phyloP scores from a whole-genome alignment of 2,329 filamentous ascomycete species.

The Xylariomycetidae sp. region DNA sequence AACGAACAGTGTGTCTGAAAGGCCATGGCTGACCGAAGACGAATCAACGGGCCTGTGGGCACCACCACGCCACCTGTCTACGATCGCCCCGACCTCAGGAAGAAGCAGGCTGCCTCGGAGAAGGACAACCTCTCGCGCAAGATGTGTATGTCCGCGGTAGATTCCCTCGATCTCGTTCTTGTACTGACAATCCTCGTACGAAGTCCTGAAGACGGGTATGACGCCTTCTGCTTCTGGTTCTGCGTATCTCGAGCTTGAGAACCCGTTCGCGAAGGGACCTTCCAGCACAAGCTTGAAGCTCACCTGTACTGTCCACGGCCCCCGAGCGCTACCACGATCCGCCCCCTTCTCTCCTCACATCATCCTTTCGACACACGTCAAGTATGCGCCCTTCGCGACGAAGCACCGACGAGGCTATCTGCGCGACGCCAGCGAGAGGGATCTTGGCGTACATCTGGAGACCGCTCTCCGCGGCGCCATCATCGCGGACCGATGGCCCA shows the following conservation, averaged over 20 bases:
- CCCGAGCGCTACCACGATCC: slow-evolving; percentile 80
- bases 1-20: not conserved
- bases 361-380: slow-evolving; percentile 86
- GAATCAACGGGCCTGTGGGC: slow-evolving; percentile 81
- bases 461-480: slow-evolving; percentile 83
- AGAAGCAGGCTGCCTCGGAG: slow-evolving; percentile 50
- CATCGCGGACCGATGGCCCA: slow-evolving; percentile 95
- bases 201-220: slow-evolving; percentile 79
- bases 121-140: slow-evolving; percentile 69
- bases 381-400: slow-evolving; percentile 92
- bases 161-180: not conserved
- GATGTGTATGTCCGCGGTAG: slow-evolving; percentile 62
- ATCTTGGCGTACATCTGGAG: slow-evolving; percentile 86
- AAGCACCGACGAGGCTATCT: slow-evolving; percentile 77
- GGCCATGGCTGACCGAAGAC: slow-evolving; percentile 73
- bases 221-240: slow-evolving; percentile 92
- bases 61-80: slow-evolving; percentile 71
- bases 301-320: slow-evolving; percentile 87
- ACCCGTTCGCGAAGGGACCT: slow-evolving; percentile 35
- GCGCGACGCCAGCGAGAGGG: slow-evolving; percentile 77
- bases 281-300: slow-evolving; percentile 74
- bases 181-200: not conserved
- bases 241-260: slow-evolving; percentile 70
- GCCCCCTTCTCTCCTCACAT: slow-evolving; percentile 90
- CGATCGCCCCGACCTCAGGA: slow-evolving; percentile 38